Evolutionary conservation across 2,329 filamentous ascomycete genomes (phyloP).

Genomic region (Ophiostoma triangulosporum): DNA sequence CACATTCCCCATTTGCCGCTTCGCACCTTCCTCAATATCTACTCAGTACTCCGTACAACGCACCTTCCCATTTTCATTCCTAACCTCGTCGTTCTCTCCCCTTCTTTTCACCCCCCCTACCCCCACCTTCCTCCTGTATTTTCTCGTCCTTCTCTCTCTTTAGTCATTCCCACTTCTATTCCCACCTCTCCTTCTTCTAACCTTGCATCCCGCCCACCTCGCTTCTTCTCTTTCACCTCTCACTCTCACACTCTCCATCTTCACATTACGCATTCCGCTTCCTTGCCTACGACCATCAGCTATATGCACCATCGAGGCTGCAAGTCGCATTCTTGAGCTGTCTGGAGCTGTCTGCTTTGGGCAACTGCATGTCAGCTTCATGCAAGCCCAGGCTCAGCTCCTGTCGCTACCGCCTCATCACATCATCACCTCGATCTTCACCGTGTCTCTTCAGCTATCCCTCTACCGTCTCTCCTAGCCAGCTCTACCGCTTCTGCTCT

Average conservation of each 20-base stretch:
- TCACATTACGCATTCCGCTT: background rate
- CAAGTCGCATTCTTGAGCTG: background rate
- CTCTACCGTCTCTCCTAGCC: background rate
- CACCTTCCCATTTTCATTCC: background rate
- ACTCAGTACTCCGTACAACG: background rate
- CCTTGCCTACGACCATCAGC: background rate
- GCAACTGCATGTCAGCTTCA: background rate
- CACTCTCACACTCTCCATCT: background rate
- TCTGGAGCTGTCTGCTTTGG: background rate
- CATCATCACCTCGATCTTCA: background rate
- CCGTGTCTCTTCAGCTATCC: background rate
- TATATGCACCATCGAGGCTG: background rate
- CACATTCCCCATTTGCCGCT: background rate
- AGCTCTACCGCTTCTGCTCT: background rate
- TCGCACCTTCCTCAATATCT: background rate
- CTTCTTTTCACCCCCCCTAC: background rate
- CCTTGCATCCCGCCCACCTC: background rate
- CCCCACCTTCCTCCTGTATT: background rate
- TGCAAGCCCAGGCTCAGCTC: background rate
- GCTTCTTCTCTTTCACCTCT: background rate
- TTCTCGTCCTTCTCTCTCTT: background rate
- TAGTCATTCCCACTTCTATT: background rate
- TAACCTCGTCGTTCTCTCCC: background rate
- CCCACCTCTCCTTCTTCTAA: background rate
- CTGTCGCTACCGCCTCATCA: background rate